Percentiles rank a stretch among this genome's conserved stretches.
Conservation (phyloP, 2,329 filamentous ascomycete species). For the Trichoderma asperellum region DNA sequence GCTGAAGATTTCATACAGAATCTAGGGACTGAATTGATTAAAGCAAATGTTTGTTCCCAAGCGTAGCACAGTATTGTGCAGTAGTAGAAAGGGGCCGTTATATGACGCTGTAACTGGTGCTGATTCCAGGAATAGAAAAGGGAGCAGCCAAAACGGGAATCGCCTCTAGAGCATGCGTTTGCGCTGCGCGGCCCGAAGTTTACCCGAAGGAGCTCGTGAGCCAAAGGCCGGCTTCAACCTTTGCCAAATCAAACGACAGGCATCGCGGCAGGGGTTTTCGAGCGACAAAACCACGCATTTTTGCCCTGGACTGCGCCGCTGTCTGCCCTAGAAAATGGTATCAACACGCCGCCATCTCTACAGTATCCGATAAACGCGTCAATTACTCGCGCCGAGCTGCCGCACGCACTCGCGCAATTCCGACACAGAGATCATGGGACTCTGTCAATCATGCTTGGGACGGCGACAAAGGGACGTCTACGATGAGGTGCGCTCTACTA, state of each 20-base stretch:
- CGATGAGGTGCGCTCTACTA: slow-evolving; percentile 61
- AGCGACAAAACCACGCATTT: slow-evolving; percentile 9
- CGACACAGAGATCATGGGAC: slow-evolving; percentile 53
- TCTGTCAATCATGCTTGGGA: slow-evolving; percentile 65
- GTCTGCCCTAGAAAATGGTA: slow-evolving; percentile 11
- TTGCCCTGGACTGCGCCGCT: background rate
- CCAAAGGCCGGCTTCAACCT: slow-evolving; percentile 10
- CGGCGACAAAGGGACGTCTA: slow-evolving; percentile 54
- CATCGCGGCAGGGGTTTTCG: slow-evolving; percentile 11
- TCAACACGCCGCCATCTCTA: background rate
- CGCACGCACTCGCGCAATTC: slow-evolving; percentile 32
- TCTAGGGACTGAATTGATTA: background rate
- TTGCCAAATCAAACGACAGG: slow-evolving; percentile 3
- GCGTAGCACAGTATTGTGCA: background rate
- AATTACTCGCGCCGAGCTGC: slow-evolving; percentile 30
- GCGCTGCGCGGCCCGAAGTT: slow-evolving; percentile 22
- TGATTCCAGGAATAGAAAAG: background rate
- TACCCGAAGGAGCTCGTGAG: slow-evolving; percentile 23
- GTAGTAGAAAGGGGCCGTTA: background rate
- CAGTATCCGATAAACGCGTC: slow-evolving; percentile 28
- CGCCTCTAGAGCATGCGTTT: background rate
- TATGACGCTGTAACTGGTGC: background rate
- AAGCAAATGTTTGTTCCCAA: background rate
- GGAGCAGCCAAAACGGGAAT: slow-evolving; percentile 18
- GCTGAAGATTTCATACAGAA: background rate